Conservation (phyloP, 768 basidiomycete genomes). For the Tricholoma furcatifolium region DNA sequence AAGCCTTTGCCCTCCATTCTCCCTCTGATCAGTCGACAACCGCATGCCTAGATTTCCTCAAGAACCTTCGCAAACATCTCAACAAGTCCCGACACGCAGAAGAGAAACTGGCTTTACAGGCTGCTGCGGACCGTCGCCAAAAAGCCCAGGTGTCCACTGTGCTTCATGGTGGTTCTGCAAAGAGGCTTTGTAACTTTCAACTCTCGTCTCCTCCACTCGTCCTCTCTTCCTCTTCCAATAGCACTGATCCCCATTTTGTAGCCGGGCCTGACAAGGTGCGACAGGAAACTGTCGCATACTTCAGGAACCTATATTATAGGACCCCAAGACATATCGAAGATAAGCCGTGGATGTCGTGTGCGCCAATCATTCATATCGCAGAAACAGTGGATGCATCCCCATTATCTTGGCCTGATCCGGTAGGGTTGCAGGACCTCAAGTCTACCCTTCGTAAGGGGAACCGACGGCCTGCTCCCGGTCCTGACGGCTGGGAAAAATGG, state of each 20-base stretch:
- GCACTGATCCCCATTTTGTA: background rate
- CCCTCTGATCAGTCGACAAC: background rate
- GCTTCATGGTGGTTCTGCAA: background rate
- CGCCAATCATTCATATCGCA: background rate
- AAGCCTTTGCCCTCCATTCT: background rate
- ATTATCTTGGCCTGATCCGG: slow-evolving; percentile 1
- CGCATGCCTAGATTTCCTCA: background rate
- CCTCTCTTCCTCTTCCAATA: background rate
- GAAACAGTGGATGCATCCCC: background rate
- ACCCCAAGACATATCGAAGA: background rate
- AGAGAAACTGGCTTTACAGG: background rate
- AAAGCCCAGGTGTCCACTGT: background rate
- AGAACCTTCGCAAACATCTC: background rate
- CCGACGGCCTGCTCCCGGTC: slow-evolving; percentile 1
- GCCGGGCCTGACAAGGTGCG: too few relatives aligned
- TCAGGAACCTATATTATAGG: background rate
- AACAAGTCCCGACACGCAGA: background rate
- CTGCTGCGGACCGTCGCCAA: background rate
- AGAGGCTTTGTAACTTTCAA: too few relatives aligned
- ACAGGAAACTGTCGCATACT: background rate
- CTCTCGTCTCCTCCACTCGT: background rate
- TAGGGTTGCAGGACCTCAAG: background rate
- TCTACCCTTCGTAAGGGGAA: background rate
- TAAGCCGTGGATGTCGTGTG: slow-evolving; percentile 1
- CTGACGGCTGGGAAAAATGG: too few relatives aligned